phyloP scores from a whole-genome alignment of 2,329 filamentous ascomycete genomes.

The Trichophyton benhamiae region DNA sequence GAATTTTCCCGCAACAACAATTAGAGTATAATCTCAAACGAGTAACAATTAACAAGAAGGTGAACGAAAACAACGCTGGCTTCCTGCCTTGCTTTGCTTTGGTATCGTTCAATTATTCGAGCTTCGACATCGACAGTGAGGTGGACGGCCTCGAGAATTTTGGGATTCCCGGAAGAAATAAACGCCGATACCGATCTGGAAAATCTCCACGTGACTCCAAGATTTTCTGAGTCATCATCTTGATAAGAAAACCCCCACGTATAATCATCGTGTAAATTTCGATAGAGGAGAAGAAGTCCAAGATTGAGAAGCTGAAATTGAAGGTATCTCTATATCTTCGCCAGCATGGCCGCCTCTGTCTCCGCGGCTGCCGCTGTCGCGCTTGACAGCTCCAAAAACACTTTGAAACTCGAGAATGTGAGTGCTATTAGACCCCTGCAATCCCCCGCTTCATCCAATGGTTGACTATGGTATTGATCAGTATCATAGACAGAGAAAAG shows the following conservation, averaged over 20 bases:
- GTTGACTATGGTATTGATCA: slow-evolving; percentile 2
- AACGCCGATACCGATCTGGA: neutral
- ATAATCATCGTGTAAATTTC: neutral
- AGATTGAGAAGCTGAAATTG: neutral
- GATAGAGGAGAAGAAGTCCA: neutral
- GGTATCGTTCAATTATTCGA: neutral
- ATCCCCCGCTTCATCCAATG: slow-evolving; percentile 13
- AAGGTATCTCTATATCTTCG: neutral
- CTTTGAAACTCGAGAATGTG: slow-evolving; percentile 53
- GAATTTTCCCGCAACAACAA: neutral
- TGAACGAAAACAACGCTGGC: neutral
- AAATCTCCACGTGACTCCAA: neutral
- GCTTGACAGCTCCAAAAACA: slow-evolving; percentile 47
- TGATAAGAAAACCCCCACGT: slow-evolving; percentile 2
- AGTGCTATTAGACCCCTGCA: slow-evolving; percentile 13
- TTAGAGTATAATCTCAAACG: neutral
- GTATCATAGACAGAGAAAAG: slow-evolving; percentile 63
- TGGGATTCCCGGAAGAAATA: neutral
- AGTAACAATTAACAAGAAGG: neutral
- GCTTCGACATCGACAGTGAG: neutral
- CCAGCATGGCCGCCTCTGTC: slow-evolving; percentile 24
- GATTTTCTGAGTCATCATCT: neutral
- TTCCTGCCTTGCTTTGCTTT: neutral
- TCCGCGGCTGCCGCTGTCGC: slow-evolving; percentile 42
- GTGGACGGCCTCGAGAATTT: slow-evolving; percentile 6